Evolutionary conservation across 2,329 filamentous ascomycete genomes (phyloP), one percentile per base, ranked within the genome.

Genomic region (Talaromyces sp.): DNA sequence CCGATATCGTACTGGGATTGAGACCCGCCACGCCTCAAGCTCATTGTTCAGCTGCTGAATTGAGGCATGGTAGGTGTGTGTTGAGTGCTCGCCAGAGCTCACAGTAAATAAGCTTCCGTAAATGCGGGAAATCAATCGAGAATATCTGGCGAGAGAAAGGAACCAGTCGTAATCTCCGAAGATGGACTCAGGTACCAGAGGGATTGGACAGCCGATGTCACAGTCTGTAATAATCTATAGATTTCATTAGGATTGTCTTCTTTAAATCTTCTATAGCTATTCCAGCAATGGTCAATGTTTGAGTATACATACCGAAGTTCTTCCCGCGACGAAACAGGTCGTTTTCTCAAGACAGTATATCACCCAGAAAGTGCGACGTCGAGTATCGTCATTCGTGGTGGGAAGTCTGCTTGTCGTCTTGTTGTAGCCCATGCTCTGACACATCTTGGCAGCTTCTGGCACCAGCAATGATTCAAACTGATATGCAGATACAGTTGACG

Each of bases 341-440:
- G 66, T 64, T 58, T 76, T 75, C 53, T 76, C 74, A 14, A 76
- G 46, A 24, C 63, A 65, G 58, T 75, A 75, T 5, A 75, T 61
- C 1, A 73, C 69, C 73, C 73, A 76, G 56, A 76, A 76, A 0
- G 70, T 69, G 12, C 65, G 63, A 19, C 62, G 60, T 11, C 57
- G 53, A 35, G 50, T 38, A 26, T 57, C 53, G 19, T 65, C 52
- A 46, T 62, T 59, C n/a, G 64, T 56, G 29, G 58, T 59, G 24
- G 61, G 56, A 24, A 58, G 50, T 31, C 66, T 68, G 19, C 60
- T 59, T 26, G 61, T 58, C 24, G 57, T 54, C 31, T 67, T 68
- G 31, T 71, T 69, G 57, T 68, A 70, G 4, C 68, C 66, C 14
- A 72, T 57, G 3, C 61, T 59, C 38, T 68, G 61, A 14, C 69